Evolutionary conservation across 768 basidiomycete species (phyloP).

Genomic region (Crassisporium funariophilum): DNA sequence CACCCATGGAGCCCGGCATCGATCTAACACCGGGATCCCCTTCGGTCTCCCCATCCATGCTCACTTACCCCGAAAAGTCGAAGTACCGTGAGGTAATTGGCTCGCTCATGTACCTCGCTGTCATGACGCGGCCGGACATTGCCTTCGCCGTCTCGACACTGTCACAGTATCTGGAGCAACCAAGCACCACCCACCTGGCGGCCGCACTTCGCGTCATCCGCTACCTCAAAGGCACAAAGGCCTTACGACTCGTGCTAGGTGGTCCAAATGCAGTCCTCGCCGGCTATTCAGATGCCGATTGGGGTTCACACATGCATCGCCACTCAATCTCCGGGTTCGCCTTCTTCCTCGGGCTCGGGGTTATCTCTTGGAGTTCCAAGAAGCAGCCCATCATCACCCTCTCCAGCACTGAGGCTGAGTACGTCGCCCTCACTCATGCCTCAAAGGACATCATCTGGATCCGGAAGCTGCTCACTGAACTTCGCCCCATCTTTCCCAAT

Average conservation of each 20-base stretch:
- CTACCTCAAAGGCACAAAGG: conserved; percentile 23
- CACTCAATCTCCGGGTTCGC: conserved; percentile 39
- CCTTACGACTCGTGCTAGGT: conserved; percentile 24
- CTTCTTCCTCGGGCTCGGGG: conserved; percentile 29
- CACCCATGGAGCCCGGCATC: neutral
- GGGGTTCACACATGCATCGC: conserved; percentile 18
- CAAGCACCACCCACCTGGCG: conserved; percentile 30
- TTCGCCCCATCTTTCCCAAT: too few relatives aligned
- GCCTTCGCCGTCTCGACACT: conserved; percentile 14
- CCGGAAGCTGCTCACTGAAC: conserved; percentile 18
- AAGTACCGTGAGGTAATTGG: too few relatives aligned
- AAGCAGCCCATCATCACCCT: conserved; percentile 36
- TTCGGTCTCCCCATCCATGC: neutral
- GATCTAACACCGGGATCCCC: neutral
- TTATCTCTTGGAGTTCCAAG: conserved; percentile 37
- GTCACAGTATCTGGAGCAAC: conserved; percentile 17
- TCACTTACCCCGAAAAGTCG: neutral
- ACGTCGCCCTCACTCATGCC: conserved; percentile 27
- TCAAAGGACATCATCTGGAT: conserved; percentile 31
- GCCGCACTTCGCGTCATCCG: conserved; percentile 28
- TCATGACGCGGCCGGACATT: conserved; percentile 19
- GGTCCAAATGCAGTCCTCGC: conserved; percentile 26
- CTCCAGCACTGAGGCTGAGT: conserved; percentile 32
- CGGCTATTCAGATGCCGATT: conserved; percentile 26
- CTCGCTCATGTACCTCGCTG: conserved; percentile 20